phyloP scores from a whole-genome alignment of 768 basidiomycete genomes.

The Calvatia gigantea region DNA sequence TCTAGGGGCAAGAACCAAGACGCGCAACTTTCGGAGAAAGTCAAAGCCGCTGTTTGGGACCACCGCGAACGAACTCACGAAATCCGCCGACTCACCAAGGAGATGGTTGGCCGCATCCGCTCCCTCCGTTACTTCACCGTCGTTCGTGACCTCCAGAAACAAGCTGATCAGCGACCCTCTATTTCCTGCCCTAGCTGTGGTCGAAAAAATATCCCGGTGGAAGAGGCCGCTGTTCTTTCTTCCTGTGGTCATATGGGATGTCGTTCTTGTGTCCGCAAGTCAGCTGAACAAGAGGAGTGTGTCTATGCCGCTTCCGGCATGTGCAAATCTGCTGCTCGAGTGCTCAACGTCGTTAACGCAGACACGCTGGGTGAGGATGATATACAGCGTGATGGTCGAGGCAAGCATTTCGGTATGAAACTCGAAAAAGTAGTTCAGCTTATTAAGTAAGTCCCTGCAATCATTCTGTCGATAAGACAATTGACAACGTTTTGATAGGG shows the following conservation, averaged over 20 bases:
- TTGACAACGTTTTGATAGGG: slow-evolving; percentile 36
- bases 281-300: slow-evolving; percentile 79
- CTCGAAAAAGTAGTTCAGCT: slow-evolving; percentile 72
- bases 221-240: slow-evolving; percentile 80
- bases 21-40: slow-evolving; percentile 47
- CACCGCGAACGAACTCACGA: slow-evolving; percentile 87
- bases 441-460: slow-evolving; percentile 56
- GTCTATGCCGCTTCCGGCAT: slow-evolving; percentile 65
- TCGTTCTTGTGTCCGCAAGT: slow-evolving; percentile 62
- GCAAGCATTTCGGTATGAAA: slow-evolving; percentile 81
- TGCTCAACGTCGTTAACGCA: slow-evolving; percentile 79
- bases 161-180: slow-evolving; percentile 53
- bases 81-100: slow-evolving; percentile 80
- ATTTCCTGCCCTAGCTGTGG: slow-evolving; percentile 64
- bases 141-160: slow-evolving; percentile 84
- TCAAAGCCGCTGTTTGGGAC: slow-evolving; percentile 68
- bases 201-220: slow-evolving; percentile 50
- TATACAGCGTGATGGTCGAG: slow-evolving; percentile 62
- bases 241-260: slow-evolving; percentile 93
- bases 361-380: slow-evolving; percentile 81
- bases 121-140: slow-evolving; percentile 91
- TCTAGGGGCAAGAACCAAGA: slow-evolving; percentile 54
- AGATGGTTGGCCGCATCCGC: slow-evolving; percentile 85
- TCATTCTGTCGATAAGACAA: neutral
- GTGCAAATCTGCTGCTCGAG: slow-evolving; percentile 78